These are phyloP conservation scores for Thermoascus crustaceus DNA, from an alignment of 2,329 filamentous ascomycete genomes.

Conservation along the genomic window DNA sequence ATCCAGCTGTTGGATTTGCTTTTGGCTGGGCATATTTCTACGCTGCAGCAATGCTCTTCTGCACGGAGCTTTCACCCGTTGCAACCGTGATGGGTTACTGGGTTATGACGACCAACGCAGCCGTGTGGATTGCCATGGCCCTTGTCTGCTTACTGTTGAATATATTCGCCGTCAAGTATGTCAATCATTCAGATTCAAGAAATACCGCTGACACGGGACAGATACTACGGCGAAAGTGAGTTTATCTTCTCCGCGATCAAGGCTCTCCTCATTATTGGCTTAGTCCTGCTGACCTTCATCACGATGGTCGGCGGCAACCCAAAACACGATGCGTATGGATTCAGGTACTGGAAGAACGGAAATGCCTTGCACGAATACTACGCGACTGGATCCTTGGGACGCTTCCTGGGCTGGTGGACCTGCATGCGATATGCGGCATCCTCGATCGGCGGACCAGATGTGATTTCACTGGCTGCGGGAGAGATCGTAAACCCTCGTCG, in stretches of 20 bases:
- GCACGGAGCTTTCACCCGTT: too few species aligned
- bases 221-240: slow-evolving; percentile 67
- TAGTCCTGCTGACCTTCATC: slow-evolving; percentile 68
- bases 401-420: slow-evolving; percentile 63
- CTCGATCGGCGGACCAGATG: slow-evolving; percentile 55
- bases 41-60: too few species aligned
- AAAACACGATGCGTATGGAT: slow-evolving; percentile 59
- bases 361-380: slow-evolving; percentile 61
- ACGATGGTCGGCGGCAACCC: slow-evolving; percentile 77
- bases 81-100: too few species aligned
- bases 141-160: slow-evolving; percentile 49
- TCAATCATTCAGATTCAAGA: too few species aligned
- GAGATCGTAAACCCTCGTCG: slow-evolving; percentile 62
- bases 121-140: too few species aligned
- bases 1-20: too few species aligned
- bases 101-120: too few species aligned
- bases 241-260: slow-evolving; percentile 64
- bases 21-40: too few species aligned
- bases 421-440: slow-evolving; percentile 63
- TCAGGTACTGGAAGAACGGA: slow-evolving; percentile 50
- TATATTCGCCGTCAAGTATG: slow-evolving; percentile 58
- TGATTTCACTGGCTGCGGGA: slow-evolving; percentile 51
- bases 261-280: slow-evolving; percentile 58
- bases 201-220: too few species aligned
- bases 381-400: slow-evolving; percentile 54